A percentile compares a stretch with the other conserved stretches of the same genome.
These are phyloP conservation scores for Trichoderma asperellum DNA, from an alignment of 2,329 filamentous ascomycete genomes.

Conservation along the genomic window DNA sequence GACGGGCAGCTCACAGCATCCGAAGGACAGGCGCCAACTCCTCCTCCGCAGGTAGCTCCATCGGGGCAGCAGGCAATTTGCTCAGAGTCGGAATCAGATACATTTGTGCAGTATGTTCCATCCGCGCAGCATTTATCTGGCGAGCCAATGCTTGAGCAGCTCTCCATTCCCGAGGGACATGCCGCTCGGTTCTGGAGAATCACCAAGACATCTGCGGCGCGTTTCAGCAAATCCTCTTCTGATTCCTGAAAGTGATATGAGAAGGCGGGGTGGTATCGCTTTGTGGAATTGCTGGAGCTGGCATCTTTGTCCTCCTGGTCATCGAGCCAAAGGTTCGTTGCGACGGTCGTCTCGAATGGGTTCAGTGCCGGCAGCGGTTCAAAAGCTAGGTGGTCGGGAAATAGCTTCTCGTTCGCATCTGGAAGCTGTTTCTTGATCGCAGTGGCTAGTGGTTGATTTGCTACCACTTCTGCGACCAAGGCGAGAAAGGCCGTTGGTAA, in stretches of 20 bases:
- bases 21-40: slow-evolving; percentile 62
- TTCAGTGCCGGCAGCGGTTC: slow-evolving; percentile 37
- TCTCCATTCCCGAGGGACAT: slow-evolving; percentile 68
- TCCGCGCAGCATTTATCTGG: slow-evolving; percentile 73
- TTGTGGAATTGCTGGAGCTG: slow-evolving; percentile 30
- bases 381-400: slow-evolving; percentile 66
- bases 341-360: slow-evolving; percentile 39
- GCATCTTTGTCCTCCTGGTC: slow-evolving; percentile 35
- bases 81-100: slow-evolving; percentile 65
- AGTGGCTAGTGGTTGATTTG: slow-evolving; percentile 51
- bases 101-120: slow-evolving; percentile 67
- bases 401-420: slow-evolving; percentile 74
- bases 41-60: slow-evolving; percentile 65
- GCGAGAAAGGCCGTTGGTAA: slow-evolving; percentile 52
- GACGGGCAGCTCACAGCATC: slow-evolving; percentile 68
- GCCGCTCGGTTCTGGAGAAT: slow-evolving; percentile 62
- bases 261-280: slow-evolving; percentile 55
- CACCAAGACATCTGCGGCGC: slow-evolving; percentile 52
- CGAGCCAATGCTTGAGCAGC: slow-evolving; percentile 66
- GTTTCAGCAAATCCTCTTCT: slow-evolving; percentile 43
- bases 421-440: slow-evolving; percentile 73
- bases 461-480: slow-evolving; percentile 46
- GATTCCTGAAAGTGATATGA: slow-evolving; percentile 49
- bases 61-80: slow-evolving; percentile 75
- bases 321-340: slow-evolving; percentile 39